Conservation (phyloP, 1,284 basidiomycete species). For the Moniliophthora roreri region DNA sequence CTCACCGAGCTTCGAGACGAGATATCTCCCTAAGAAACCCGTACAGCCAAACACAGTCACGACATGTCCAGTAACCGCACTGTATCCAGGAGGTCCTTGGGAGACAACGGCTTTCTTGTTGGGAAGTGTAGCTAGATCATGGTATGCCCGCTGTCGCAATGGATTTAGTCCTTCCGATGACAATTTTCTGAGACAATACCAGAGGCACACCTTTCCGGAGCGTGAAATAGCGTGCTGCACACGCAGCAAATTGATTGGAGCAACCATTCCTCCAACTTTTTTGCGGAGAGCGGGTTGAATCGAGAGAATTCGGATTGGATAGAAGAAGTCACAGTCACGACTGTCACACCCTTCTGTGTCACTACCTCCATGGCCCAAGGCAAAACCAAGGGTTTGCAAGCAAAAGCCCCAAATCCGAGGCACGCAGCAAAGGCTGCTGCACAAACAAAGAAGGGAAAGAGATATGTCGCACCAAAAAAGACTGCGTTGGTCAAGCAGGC, state of each 20-base stretch:
- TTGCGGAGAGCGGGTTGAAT: constrained; percentile 35
- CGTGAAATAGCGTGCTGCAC: constrained; percentile 46
- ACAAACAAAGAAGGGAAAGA: constrained; percentile 71
- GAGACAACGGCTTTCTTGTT: constrained; percentile 67
- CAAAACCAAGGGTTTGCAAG: constrained; percentile 65
- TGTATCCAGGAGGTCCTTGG: constrained; percentile 81
- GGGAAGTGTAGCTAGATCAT: constrained; percentile 67
- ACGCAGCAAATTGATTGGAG: constrained; percentile 45
- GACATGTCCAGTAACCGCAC: constrained; percentile 84
- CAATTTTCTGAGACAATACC: too few relatives aligned
- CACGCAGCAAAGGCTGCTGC: constrained; percentile 63
- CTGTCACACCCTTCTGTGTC: neutral
- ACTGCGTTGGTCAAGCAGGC: constrained; percentile 65
- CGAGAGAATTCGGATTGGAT: constrained; percentile 26
- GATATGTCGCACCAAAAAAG: constrained; percentile 75
- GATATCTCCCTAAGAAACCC: constrained; percentile 93
- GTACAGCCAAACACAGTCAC: constrained; percentile 98
- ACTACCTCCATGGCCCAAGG: constrained; percentile 49
- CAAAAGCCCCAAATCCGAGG: constrained; percentile 49
- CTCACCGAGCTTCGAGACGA: constrained; percentile 89
- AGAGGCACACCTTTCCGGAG: constrained; percentile 41
- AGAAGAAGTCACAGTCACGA: neutral
- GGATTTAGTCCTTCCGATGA: constrained; percentile 12
- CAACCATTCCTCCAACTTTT: constrained; percentile 42
- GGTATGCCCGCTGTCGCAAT: constrained; percentile 59